Evolutionary conservation across 2,329 filamentous ascomycete species (phyloP).

Genomic region (Capronia americana): DNA sequence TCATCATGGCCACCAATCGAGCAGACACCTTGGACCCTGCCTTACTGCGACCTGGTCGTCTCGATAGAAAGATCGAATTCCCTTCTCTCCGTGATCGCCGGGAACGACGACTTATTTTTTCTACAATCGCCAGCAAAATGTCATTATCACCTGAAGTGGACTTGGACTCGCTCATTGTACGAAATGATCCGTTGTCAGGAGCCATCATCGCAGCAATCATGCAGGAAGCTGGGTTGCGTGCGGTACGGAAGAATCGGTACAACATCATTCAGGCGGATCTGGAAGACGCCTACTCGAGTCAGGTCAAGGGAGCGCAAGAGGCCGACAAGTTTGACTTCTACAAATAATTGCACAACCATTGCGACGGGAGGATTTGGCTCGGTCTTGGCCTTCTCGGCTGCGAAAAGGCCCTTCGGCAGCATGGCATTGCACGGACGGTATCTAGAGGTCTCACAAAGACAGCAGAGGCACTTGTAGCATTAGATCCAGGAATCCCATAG

Average conservation of each 20-base stretch:
- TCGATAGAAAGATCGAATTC: conserved; percentile 99
- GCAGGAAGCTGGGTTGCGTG: conserved; percentile 95
- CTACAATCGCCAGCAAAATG: conserved; percentile 97
- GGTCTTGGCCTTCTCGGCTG: neutral
- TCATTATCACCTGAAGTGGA: conserved; percentile 95
- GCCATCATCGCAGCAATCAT: conserved; percentile 98
- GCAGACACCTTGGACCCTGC: conserved; percentile 96
- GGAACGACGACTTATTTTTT: conserved; percentile 95
- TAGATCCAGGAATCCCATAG: neutral
- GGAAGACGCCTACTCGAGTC: conserved; percentile 95
- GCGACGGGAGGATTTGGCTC: neutral
- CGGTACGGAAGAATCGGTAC: conserved; percentile 96
- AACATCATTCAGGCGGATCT: conserved; percentile 98
- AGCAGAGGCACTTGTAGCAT: neutral
- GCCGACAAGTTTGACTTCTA: conserved; percentile 84
- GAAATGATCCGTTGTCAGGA: conserved; percentile 93
- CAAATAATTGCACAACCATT: conserved; percentile 40
- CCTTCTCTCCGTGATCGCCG: conserved; percentile 91
- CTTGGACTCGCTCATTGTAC: conserved; percentile 91
- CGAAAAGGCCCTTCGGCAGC: conserved; percentile 1
- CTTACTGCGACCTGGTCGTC: conserved; percentile 87
- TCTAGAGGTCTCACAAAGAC: neutral
- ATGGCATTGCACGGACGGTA: conserved; percentile 13
- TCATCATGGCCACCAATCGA: conserved; percentile 99
- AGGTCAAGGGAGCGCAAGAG: conserved; percentile 84